Evolutionary conservation across 2,329 filamentous ascomycete species (phyloP).

Genomic region (Pseudodiploospora longispora): DNA sequence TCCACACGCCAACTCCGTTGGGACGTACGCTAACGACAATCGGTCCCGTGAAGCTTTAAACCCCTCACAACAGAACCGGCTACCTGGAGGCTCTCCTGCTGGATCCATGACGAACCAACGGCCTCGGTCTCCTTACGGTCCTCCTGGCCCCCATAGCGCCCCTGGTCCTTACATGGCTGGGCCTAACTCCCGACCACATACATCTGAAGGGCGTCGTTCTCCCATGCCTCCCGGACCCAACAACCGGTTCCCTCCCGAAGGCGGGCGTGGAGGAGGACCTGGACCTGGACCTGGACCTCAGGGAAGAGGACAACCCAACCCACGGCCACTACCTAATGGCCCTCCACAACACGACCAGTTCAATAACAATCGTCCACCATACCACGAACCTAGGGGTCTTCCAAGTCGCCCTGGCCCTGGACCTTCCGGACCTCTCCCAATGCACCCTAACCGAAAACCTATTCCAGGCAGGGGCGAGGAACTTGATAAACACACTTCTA

Average conservation of each 20-base stretch:
- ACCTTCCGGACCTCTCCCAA: constrained; percentile 16
- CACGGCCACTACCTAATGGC: constrained; percentile 11
- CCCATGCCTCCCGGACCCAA: constrained; percentile 19
- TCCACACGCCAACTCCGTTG: constrained; percentile 40
- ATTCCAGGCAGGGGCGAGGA: constrained; percentile 17
- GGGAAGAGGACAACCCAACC: background rate
- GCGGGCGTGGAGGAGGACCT: background rate
- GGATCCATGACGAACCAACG: constrained; percentile 31
- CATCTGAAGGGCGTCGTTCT: constrained; percentile 24
- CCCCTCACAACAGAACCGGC: constrained; percentile 25
- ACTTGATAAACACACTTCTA: constrained; percentile 16
- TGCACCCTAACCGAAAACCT: constrained; percentile 20
- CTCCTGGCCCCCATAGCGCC: constrained; percentile 26
- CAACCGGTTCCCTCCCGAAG: background rate
- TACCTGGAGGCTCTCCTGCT: constrained; percentile 31
- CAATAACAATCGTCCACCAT: constrained; percentile 7
- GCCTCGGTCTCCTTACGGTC: constrained; percentile 37
- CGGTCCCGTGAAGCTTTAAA: constrained; percentile 47
- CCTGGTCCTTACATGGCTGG: constrained; percentile 24
- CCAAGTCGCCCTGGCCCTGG: constrained; percentile 16
- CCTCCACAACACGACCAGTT: constrained; percentile 3
- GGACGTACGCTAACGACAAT: constrained; percentile 46
- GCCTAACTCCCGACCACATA: constrained; percentile 23
- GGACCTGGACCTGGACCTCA: background rate
- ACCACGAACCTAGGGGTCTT: constrained; percentile 18